Conservation (phyloP, 129 eudicot genomes). For the Centaurea solstitialis region DNA sequence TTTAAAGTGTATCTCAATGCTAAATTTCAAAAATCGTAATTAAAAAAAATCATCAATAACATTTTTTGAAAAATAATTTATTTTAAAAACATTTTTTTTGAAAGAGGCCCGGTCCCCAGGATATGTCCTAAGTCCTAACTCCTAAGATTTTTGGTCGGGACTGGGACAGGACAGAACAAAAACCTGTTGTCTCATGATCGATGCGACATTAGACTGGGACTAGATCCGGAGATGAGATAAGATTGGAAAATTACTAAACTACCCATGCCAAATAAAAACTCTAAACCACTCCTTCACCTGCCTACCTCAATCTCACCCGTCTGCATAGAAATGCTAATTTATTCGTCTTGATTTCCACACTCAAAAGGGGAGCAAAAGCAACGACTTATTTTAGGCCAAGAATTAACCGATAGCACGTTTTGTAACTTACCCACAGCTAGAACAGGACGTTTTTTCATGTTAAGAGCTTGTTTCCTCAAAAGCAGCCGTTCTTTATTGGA, state of each 20-base stretch:
- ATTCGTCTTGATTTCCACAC: neutral
- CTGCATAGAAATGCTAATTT: neutral
- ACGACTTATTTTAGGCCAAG: neutral
- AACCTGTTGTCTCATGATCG: too few species aligned
- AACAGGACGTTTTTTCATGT: slow-evolving; percentile 65
- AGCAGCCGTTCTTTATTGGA: slow-evolving; percentile 89
- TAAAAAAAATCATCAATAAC: too few species aligned
- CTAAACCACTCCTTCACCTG: neutral
- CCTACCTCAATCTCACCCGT: neutral
- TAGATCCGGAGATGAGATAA: neutral
- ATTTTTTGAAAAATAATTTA: too few species aligned
- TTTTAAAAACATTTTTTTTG: too few species aligned
- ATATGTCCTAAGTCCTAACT: too few species aligned
- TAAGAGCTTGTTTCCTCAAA: slow-evolving; percentile 85
- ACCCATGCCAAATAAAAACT: neutral
- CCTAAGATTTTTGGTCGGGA: too few species aligned
- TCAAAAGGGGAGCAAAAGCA: neutral
- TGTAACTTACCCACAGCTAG: slow-evolving; percentile 75
- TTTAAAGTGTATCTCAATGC: too few species aligned
- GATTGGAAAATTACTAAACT: neutral
- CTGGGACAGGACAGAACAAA: too few species aligned
- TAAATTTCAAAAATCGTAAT: too few species aligned
- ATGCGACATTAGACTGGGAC: neutral
- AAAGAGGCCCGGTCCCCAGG: too few species aligned
- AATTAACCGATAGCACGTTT: neutral